These are phyloP conservation scores for Cadophora gregata DNA, from an alignment of 2,329 filamentous ascomycete genomes.

Conservation along the genomic window DNA sequence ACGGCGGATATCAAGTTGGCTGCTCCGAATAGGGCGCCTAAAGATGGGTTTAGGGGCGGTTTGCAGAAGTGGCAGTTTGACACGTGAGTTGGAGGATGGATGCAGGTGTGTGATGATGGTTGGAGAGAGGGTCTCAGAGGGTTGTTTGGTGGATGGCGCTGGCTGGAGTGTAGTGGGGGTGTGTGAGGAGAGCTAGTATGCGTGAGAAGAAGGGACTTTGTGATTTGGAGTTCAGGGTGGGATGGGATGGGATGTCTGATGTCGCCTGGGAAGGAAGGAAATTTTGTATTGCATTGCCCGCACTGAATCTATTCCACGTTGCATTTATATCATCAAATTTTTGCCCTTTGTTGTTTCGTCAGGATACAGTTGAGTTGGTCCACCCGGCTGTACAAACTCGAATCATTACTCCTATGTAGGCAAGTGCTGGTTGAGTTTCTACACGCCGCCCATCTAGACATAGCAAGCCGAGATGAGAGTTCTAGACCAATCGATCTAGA, in stretches of 20 bases:
- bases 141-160: background rate
- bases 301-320: background rate
- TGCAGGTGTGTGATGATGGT: background rate
- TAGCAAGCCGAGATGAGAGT: too few relatives aligned
- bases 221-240: background rate
- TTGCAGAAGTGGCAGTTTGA: slow-evolving; percentile 39
- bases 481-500: too few relatives aligned
- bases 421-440: too few relatives aligned
- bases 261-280: background rate
- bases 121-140: background rate
- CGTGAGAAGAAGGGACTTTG: background rate
- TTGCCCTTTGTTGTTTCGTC: too few relatives aligned
- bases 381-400: too few relatives aligned
- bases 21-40: slow-evolving; percentile 16
- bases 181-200: too few relatives aligned
- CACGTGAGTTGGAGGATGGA: slow-evolving; percentile 25
- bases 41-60: slow-evolving; percentile 30
- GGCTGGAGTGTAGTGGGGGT: too few relatives aligned
- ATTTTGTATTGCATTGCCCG: background rate
- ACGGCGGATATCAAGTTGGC: slow-evolving; percentile 32
- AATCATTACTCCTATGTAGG: too few relatives aligned
- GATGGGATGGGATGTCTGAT: background rate
- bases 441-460: too few relatives aligned
- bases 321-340: too few relatives aligned
- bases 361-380: too few relatives aligned